Percentiles rank a stretch among this genome's conserved stretches.
phyloP scores from a whole-genome alignment of 129 eudicot species.

The Artemisia annua region DNA sequence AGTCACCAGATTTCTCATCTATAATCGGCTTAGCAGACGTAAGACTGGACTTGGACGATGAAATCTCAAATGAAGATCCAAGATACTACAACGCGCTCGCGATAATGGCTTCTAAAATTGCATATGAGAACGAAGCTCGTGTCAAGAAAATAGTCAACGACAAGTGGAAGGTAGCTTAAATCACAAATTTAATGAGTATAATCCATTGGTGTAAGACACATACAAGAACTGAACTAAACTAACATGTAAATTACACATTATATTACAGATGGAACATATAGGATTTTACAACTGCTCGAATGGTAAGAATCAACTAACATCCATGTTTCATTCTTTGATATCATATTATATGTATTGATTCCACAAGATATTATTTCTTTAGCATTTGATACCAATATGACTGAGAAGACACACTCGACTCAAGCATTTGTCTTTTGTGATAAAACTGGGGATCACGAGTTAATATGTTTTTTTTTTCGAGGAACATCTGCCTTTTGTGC shows the following conservation, averaged over 20 bases:
- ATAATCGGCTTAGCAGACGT: constrained; percentile 32
- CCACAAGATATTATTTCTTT: neutral
- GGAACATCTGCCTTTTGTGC: constrained; percentile 60
- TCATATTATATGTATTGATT: neutral
- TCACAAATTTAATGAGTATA: neutral
- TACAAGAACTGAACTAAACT: neutral
- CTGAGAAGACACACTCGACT: constrained; percentile 27
- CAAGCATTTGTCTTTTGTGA: constrained; percentile 54
- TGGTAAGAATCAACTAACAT: constrained; percentile 8
- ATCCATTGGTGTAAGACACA: neutral
- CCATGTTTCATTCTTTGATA: neutral
- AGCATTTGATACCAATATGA: constrained; percentile 1
- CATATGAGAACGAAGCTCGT: constrained; percentile 34
- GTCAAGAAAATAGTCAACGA: constrained; percentile 23
- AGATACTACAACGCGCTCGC: constrained; percentile 29
- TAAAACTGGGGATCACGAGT: constrained; percentile 23
- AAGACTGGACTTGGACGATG: constrained; percentile 27
- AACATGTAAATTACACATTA: neutral
- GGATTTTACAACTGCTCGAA: constrained; percentile 31
- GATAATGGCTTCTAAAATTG: constrained; percentile 39
- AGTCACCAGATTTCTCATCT: constrained; percentile 16
- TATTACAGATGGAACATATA: constrained; percentile 27
- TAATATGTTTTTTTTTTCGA: constrained; percentile 53
- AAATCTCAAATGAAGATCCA: constrained; percentile 27
- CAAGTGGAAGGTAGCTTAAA: constrained; percentile 32